These are phyloP conservation scores for Colletotrichum spinosum DNA, from an alignment of 2,329 filamentous ascomycete genomes.

Conservation along the genomic window DNA sequence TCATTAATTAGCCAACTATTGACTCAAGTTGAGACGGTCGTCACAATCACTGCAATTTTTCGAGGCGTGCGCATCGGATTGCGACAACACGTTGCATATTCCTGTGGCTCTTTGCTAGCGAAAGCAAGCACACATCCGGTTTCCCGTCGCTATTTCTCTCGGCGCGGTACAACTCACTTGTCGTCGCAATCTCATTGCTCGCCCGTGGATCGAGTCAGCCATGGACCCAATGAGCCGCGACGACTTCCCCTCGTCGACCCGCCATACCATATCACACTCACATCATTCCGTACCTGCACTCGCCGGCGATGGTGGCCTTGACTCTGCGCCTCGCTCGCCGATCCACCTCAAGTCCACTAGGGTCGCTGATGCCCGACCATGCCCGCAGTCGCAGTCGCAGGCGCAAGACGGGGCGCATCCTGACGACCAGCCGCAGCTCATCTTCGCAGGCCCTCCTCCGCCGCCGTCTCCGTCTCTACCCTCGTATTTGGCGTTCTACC, in stretches of 20 bases:
- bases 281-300: constrained; percentile 4
- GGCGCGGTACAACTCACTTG: not conserved
- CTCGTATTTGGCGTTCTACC: constrained; percentile 20
- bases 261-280: constrained; percentile 40
- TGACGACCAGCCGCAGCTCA: constrained; percentile 19
- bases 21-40: not conserved
- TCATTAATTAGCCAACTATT: not conserved
- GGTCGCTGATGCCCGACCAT: constrained; percentile 46
- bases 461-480: not conserved
- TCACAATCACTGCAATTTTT: not conserved
- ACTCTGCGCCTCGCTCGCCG: constrained; percentile 39
- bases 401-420: not conserved
- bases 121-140: not conserved
- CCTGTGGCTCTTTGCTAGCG: not conserved
- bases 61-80: not conserved
- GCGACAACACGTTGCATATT: constrained; percentile 2
- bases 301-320: constrained; percentile 22
- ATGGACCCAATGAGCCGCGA: constrained; percentile 37
- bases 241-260: constrained; percentile 49
- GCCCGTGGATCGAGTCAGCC: constrained; percentile 24
- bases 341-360: constrained; percentile 31
- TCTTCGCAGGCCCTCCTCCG: not conserved
- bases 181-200: constrained; percentile 24
- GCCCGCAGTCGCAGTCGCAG: constrained; percentile 3
- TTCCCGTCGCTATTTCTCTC: not conserved